phyloP scores from a whole-genome alignment of 768 basidiomycete genomes.

The Hygrocybe punicea region DNA sequence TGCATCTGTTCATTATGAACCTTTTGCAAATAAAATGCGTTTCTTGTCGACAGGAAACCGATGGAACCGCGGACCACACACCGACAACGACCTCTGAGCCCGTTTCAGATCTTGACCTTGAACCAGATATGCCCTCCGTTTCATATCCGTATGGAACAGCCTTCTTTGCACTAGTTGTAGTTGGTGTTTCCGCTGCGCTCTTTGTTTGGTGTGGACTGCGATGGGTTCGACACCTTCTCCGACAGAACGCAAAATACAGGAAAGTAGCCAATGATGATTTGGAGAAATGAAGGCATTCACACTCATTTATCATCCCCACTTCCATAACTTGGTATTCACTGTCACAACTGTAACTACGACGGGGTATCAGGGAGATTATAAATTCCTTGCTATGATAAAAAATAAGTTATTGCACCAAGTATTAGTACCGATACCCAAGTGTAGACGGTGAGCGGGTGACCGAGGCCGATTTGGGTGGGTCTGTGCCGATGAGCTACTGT shows the following conservation, averaged over 20 bases:
- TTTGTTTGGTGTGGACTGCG: conserved; percentile 53
- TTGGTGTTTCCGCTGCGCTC: conserved; percentile 43
- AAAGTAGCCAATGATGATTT: conserved; percentile 49
- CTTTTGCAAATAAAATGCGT: conserved; percentile 52
- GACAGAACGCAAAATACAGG: conserved; percentile 40
- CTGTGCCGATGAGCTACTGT: conserved; percentile 19
- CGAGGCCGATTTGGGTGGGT: conserved; percentile 34
- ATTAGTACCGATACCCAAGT: background rate
- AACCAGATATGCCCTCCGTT: conserved; percentile 12
- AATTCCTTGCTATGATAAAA: background rate
- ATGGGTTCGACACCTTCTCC: conserved; percentile 40
- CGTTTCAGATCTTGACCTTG: conserved; percentile 11
- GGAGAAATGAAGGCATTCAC: conserved; percentile 42
- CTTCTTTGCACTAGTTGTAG: conserved; percentile 40
- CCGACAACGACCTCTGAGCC: conserved; percentile 1
- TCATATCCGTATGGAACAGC: conserved; percentile 29
- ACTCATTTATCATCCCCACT: background rate
- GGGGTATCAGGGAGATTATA: background rate
- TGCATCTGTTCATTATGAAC: conserved; percentile 32
- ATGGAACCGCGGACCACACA: background rate
- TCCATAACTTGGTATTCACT: background rate
- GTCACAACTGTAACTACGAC: background rate
- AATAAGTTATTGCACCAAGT: background rate
- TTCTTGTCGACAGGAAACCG: conserved; percentile 31
- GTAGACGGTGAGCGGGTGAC: conserved; percentile 2